Conservation (phyloP, 2,329 filamentous ascomycete species). For the Aspergillus spinulosporus region DNA sequence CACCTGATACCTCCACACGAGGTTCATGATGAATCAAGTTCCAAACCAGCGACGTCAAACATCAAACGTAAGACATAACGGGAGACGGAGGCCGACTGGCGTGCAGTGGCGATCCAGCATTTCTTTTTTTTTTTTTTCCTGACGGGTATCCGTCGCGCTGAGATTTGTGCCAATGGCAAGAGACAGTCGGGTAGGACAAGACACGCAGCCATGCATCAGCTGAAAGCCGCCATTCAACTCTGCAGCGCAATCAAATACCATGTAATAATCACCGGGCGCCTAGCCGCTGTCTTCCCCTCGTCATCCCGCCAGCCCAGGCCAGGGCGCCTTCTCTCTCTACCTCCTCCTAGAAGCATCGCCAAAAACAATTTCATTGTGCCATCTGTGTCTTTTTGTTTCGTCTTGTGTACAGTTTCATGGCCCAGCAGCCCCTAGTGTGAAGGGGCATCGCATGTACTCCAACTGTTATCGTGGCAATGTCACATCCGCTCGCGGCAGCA, state of each 20-base stretch:
- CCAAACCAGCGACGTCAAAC: neutral
- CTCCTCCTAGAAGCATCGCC: neutral
- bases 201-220: constrained; percentile 27
- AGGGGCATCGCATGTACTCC: neutral
- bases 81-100: neutral
- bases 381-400: neutral
- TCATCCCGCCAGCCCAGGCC: constrained; percentile 4
- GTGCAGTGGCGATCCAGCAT: constrained; percentile 4
- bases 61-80: neutral
- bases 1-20: neutral
- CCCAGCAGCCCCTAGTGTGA: neutral
- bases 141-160: constrained; percentile 10
- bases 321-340: constrained; percentile 2
- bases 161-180: constrained; percentile 9
- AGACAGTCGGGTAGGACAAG: constrained; percentile 21
- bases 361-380: constrained; percentile 7
- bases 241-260: neutral
- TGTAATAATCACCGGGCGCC: neutral
- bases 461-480: constrained; percentile 24
- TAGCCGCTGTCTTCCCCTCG: constrained; percentile 9
- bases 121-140: neutral
- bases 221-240: constrained; percentile 14
- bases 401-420: neutral
- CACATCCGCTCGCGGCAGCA: constrained; percentile 36
- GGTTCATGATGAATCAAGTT: neutral